A percentile compares a stretch with the other conserved stretches of the same genome.
phyloP scores from a whole-genome alignment of 208 protist species.

The Tritrichomonas musculus region DNA sequence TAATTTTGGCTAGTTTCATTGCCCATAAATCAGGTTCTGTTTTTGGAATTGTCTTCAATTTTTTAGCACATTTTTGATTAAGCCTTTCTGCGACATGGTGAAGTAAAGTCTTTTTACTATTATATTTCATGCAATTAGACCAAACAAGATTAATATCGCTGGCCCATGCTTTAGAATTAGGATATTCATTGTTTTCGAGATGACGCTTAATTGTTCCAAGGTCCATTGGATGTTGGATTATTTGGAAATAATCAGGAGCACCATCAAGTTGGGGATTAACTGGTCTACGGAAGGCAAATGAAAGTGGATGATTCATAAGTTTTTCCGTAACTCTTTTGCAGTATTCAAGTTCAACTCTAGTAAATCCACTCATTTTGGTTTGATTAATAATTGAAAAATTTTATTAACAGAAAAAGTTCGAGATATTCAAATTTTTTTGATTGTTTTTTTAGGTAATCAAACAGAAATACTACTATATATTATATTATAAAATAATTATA shows the following conservation, averaged over 20 bases:
- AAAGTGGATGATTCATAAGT: background rate
- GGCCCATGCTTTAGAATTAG: background rate
- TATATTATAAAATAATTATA: background rate
- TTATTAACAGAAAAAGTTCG: background rate
- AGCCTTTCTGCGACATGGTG: background rate
- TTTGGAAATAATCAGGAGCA: constrained; percentile 21
- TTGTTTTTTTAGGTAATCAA: background rate
- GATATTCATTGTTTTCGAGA: background rate
- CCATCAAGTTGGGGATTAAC: constrained; percentile 2
- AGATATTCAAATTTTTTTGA: background rate
- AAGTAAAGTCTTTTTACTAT: background rate
- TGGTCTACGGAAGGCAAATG: background rate
- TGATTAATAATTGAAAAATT: background rate
- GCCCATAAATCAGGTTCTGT: background rate
- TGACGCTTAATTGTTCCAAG: constrained; percentile 14
- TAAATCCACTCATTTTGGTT: background rate
- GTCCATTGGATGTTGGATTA: background rate
- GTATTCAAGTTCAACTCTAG: background rate
- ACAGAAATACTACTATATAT: background rate
- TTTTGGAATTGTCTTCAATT: background rate
- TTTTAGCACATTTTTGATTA: constrained; percentile 6
- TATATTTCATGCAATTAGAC: background rate
- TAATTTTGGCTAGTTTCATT: background rate
- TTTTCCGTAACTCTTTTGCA: constrained; percentile 19
- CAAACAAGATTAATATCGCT: background rate